Percentiles rank a stretch among this genome's conserved stretches.
phyloP scores from a whole-genome alignment of 768 basidiomycete genomes.

The Piloderma croceum region DNA sequence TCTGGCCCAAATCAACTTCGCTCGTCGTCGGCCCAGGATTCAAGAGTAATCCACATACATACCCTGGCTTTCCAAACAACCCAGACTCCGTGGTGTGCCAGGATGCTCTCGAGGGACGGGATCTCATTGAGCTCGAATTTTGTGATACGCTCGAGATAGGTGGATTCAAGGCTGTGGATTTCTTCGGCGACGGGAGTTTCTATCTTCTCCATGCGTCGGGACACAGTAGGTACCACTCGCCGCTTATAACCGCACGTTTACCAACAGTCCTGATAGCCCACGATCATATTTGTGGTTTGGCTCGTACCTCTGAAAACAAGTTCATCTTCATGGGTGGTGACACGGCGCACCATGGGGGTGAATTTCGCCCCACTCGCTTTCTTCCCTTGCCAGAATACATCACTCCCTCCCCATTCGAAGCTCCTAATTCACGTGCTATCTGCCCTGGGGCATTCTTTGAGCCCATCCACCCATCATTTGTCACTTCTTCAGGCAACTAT shows the following conservation, averaged over 20 bases:
- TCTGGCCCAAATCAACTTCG: constrained; percentile 12
- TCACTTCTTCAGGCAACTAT: constrained; percentile 10
- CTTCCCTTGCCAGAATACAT: too few species aligned
- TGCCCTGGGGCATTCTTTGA: constrained; percentile 12
- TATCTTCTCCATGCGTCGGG: constrained; percentile 19
- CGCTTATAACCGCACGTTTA: too few species aligned
- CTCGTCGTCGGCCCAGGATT: constrained; percentile 14
- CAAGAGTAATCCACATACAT: constrained; percentile 2
- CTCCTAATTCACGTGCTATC: too few species aligned
- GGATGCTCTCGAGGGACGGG: constrained; percentile 11
- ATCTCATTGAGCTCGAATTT: constrained; percentile 10
- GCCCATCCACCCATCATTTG: constrained; percentile 6
- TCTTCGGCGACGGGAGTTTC: constrained; percentile 21
- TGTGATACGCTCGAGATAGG: constrained; percentile 10
- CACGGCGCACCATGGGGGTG: constrained; percentile 16
- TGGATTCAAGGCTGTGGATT: constrained; percentile 15
- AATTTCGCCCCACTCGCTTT: constrained; percentile 15
- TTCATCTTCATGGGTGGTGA: constrained; percentile 20
- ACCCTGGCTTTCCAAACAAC: constrained; percentile 3
- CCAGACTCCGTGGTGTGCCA: constrained; percentile 4
- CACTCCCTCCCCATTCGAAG: too few species aligned
- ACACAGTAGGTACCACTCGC: too few species aligned
- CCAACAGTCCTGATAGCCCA: constrained; percentile 7
- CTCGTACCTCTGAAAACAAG: constrained; percentile 14
- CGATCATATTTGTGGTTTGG: constrained; percentile 14